These are phyloP conservation scores for Lactarius hengduanensis DNA, from an alignment of 768 basidiomycete species.

Conservation along the genomic window DNA sequence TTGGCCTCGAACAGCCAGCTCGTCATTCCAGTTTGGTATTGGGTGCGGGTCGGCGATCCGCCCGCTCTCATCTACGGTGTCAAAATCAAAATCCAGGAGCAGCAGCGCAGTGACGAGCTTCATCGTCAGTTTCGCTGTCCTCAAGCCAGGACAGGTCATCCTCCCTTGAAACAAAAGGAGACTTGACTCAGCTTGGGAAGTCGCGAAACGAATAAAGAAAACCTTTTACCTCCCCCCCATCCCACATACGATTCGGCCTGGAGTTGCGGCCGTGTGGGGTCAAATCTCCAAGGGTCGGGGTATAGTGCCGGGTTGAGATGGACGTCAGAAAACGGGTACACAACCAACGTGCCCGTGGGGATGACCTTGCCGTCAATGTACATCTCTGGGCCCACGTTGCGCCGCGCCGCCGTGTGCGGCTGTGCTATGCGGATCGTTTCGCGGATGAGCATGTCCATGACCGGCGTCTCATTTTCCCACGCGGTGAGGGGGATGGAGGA, in stretches of 20 bases:
- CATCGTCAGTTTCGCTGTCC: conserved; percentile 73
- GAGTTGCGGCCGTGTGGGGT: conserved; percentile 50
- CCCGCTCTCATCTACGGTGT: conserved; percentile 54
- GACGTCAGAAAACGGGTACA: conserved; percentile 79
- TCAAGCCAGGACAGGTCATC: conserved; percentile 67
- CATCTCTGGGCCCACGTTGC: conserved; percentile 38
- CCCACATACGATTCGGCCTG: conserved; percentile 64
- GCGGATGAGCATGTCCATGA: too few relatives aligned
- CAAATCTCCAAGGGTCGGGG: conserved; percentile 75
- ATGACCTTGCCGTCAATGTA: conserved; percentile 67
- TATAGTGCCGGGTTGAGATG: conserved; percentile 73
- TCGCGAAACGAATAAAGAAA: conserved; percentile 28
- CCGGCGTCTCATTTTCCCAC: too few relatives aligned
- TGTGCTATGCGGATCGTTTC: too few relatives aligned
- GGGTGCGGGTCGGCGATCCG: conserved; percentile 46
- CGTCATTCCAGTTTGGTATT: conserved; percentile 77
- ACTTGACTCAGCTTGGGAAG: conserved; percentile 20
- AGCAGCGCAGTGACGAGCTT: conserved; percentile 70
- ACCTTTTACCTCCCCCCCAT: conserved; percentile 70
- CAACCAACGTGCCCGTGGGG: conserved; percentile 70
- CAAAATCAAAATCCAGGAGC: conserved; percentile 60
- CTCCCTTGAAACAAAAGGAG: conserved; percentile 46
- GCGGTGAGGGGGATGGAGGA: too few relatives aligned
- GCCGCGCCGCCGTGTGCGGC: too few relatives aligned
- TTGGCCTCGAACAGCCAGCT: conserved; percentile 51